phyloP scores from a whole-genome alignment of 345 rosid species.

The Chamaenerion angustifolium region DNA sequence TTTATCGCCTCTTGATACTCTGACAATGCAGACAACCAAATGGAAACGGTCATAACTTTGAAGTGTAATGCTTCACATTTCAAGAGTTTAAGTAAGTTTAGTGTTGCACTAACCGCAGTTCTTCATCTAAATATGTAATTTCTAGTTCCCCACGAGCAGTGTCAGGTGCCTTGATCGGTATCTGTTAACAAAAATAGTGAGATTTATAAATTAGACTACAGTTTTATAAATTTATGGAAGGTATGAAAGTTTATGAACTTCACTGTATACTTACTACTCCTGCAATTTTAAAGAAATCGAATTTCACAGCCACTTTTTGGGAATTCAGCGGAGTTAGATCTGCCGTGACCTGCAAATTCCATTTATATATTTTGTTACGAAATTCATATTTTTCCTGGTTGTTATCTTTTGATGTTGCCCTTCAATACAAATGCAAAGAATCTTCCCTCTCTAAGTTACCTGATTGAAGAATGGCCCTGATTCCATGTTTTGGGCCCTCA shows the following conservation, averaged over 20 bases:
- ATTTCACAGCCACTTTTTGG: constrained; percentile 71
- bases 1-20: constrained; percentile 81
- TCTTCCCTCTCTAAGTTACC: constrained; percentile 20
- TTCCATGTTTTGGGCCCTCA: constrained; percentile 83
- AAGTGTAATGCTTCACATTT: neutral
- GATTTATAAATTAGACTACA: too few species aligned
- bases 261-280: constrained; percentile 44
- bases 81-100: neutral
- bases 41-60: neutral
- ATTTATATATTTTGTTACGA: too few species aligned
- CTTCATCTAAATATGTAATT: constrained; percentile 37
- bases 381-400: too few species aligned
- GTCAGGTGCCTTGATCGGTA: constrained; percentile 33
- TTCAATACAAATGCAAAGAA: too few species aligned
- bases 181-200: constrained; percentile 8
- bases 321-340: constrained; percentile 64
- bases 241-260: neutral
- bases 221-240: neutral
- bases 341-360: constrained; percentile 56
- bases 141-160: constrained; percentile 35
- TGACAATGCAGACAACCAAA: constrained; percentile 6
- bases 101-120: constrained; percentile 18
- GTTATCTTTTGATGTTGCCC: too few species aligned
- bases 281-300: constrained; percentile 57
- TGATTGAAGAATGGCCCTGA: constrained; percentile 84